Conservation (phyloP, 345 rosid genomes). For the Melastoma malabathricum region DNA sequence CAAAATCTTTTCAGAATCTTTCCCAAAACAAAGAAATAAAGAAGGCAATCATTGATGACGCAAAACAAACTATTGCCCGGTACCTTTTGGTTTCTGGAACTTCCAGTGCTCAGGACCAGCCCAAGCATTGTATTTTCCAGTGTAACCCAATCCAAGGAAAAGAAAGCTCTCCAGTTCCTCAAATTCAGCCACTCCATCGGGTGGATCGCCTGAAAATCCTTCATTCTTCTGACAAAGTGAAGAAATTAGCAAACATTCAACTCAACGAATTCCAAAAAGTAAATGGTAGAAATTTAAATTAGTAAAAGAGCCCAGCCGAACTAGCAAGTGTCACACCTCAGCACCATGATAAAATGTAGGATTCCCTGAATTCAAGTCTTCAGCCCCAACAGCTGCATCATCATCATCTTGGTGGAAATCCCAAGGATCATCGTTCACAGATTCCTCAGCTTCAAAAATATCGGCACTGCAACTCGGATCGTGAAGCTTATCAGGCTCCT, state of each 20-base stretch:
- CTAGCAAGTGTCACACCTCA: conserved; percentile 31
- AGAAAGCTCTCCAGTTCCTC: conserved; percentile 57
- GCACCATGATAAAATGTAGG: conserved; percentile 34
- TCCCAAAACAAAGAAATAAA: background rate
- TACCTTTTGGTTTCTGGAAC: conserved; percentile 67
- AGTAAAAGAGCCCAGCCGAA: background rate
- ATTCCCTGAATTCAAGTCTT: conserved; percentile 28
- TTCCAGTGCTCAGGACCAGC: conserved; percentile 99
- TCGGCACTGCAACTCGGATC: conserved; percentile 23
- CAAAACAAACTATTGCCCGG: conserved; percentile 4
- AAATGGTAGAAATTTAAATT: too few species aligned
- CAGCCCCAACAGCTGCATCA: conserved; percentile 33
- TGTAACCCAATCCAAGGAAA: conserved; percentile 53
- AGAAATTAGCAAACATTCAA: background rate
- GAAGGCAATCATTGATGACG: background rate
- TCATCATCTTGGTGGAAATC: conserved; percentile 42
- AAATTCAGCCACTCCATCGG: conserved; percentile 35
- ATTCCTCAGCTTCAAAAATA: conserved; percentile 34
- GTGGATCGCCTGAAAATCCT: conserved; percentile 23
- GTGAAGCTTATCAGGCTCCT: conserved; percentile 24
- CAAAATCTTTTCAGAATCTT: background rate
- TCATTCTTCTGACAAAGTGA: conserved; percentile 40
- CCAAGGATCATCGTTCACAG: conserved; percentile 36
- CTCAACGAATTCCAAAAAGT: background rate
- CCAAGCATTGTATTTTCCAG: conserved; percentile 78